These are phyloP conservation scores for Boletus speciosus DNA, from an alignment of 768 basidiomycete genomes.

Conservation along the genomic window DNA sequence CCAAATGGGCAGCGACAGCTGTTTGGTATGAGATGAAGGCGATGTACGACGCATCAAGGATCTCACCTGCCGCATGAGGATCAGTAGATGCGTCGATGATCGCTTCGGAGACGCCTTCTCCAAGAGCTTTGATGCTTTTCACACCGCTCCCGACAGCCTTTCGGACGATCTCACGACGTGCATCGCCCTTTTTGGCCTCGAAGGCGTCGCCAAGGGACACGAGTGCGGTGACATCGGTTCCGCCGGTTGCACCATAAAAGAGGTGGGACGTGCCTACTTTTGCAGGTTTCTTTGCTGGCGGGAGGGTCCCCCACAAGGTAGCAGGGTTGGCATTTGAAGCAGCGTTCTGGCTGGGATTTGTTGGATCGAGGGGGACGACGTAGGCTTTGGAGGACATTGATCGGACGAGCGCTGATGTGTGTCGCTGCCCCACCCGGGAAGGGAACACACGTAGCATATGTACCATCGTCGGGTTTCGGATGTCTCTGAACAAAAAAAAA, in stretches of 20 bases:
- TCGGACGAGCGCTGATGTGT: slow-evolving; percentile 22
- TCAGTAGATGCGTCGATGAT: slow-evolving; percentile 61
- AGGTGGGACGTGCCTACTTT: slow-evolving; percentile 61
- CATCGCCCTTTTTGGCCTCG: slow-evolving; percentile 39
- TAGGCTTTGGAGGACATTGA: slow-evolving; percentile 55
- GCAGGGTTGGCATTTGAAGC: slow-evolving; percentile 41
- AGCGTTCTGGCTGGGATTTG: slow-evolving; percentile 29
- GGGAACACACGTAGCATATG: slow-evolving; percentile 16
- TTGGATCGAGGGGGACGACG: slow-evolving; percentile 57
- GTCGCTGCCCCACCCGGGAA: slow-evolving; percentile 17
- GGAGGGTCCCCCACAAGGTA: slow-evolving; percentile 52
- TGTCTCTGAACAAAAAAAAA: not conserved
- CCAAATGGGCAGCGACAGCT: slow-evolving; percentile 80
- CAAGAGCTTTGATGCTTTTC: slow-evolving; percentile 58
- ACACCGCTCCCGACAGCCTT: slow-evolving; percentile 71
- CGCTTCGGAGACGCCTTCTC: slow-evolving; percentile 60
- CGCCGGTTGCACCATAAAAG: slow-evolving; percentile 53
- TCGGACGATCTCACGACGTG: slow-evolving; percentile 63
- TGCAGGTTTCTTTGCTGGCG: slow-evolving; percentile 46
- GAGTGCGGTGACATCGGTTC: slow-evolving; percentile 45
- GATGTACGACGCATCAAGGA: not conserved
- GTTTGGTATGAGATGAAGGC: not conserved
- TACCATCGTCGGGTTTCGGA: slow-evolving; percentile 27
- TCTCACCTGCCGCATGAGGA: slow-evolving; percentile 72
- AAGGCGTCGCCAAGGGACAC: slow-evolving; percentile 59